phyloP scores from a whole-genome alignment of 2,329 filamentous ascomycete genomes.

The Aspergillus sp. region DNA sequence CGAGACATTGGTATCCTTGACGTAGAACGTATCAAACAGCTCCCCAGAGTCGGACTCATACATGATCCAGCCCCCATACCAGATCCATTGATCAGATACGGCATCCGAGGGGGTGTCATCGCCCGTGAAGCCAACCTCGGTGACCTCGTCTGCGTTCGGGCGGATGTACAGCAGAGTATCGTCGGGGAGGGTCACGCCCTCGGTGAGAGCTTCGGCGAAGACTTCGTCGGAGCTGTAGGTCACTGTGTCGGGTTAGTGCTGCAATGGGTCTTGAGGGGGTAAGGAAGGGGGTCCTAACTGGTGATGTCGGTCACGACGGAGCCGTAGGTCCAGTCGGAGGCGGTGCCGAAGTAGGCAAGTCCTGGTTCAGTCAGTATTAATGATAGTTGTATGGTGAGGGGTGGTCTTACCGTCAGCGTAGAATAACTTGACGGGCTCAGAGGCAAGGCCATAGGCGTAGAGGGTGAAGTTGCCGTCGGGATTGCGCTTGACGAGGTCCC shows the following conservation, averaged over 20 bases:
- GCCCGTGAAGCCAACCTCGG: not conserved
- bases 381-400: no score
- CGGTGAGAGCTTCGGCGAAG: not conserved
- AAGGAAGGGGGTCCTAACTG: not conserved
- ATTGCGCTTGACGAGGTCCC: not conserved
- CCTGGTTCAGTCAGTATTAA: not conserved
- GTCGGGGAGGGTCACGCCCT: not conserved
- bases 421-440: not conserved
- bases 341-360: not conserved
- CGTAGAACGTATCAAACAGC: not conserved
- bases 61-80: not conserved
- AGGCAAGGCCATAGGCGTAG: not conserved
- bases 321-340: not conserved
- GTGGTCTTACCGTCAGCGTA: not conserved
- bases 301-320: not conserved
- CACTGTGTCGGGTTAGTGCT: not conserved
- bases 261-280: rapidly evolving
- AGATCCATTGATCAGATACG: not conserved
- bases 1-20: not conserved
- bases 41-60: not conserved
- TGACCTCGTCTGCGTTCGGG: not conserved
- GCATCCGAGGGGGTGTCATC: not conserved
- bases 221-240: not conserved
- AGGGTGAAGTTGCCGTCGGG: not conserved
- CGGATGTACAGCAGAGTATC: not conserved